Base-by-base conservation (phyloP, 2,329 filamentous ascomycete species). In the Ophiostoma piceae region DNA sequence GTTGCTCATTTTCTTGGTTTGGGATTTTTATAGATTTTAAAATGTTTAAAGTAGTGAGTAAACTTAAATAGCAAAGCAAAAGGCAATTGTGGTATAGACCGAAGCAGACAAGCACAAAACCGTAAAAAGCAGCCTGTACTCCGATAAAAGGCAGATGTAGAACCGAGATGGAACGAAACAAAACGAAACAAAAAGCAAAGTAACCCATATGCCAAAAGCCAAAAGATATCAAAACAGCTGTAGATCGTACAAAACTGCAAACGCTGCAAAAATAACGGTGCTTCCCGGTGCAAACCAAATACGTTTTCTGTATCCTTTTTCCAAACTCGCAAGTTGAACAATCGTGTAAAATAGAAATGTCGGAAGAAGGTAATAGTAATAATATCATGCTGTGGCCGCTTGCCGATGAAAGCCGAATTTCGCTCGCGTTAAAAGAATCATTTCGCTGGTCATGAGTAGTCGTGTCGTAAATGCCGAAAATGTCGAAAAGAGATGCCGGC, bases 361-460 rank as follows among this genome's bases (percentile, higher is more conserved):
- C 14, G 35, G n/a, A 47, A 66, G 35, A 19, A 66, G 16, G 43
- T 7, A 47, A 47, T 41, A 41, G 39, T 41, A 39, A 37, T 16
- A 54, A 64, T 51, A 66, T 67, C 67, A 65, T 37, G 26, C 7
- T 37, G 60, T 22, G 35, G 32, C 62, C 62, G 67, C 62, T 67
- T 41, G 67, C 62, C 60, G 37, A 47, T 68, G 69, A 51, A 62
- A 68, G 37, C 41, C 51, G 57, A 26, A 54, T 39, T 65, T 41
- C 57, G 57, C 62, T 68, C 29, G 62, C 67, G 37, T 54, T 32
- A 66, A 66, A 41, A 14, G 39, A 68, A 57, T 57, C 51, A 57
- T 57, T 68, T 70, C 62, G 39, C 51, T 64, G 67, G 67, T 66
- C 65, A 43, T 66, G 39, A 43, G 51, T 35, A 47, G 66, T 70